These are phyloP conservation scores for Purpureocillium lavendulum DNA, from an alignment of 2,329 filamentous ascomycete species.

Conservation along the genomic window DNA sequence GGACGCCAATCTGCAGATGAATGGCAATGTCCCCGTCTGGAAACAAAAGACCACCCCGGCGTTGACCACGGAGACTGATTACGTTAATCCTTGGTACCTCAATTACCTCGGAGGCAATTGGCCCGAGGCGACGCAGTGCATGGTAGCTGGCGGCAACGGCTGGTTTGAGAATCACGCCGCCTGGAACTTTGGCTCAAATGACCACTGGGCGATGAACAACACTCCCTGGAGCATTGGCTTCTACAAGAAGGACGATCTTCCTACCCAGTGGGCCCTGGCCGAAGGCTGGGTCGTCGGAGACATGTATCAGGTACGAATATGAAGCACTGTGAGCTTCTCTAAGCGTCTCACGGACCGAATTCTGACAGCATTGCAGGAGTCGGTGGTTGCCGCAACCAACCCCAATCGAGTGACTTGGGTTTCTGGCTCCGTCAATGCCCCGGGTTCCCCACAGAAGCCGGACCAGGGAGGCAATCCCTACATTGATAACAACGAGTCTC, in stretches of 20 bases:
- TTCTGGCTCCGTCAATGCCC: constrained; percentile 42
- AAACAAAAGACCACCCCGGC: constrained; percentile 32
- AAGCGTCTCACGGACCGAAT: too few relatives aligned
- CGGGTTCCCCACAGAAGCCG: constrained; percentile 31
- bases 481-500: constrained; percentile 42
- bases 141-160: constrained; percentile 40
- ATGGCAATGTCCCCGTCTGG: constrained; percentile 35
- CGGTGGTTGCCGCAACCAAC: constrained; percentile 41
- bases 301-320: constrained; percentile 46
- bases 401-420: constrained; percentile 44
- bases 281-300: constrained; percentile 47
- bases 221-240: constrained; percentile 46
- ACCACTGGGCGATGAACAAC: constrained; percentile 45
- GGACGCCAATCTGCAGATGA: constrained; percentile 46
- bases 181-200: constrained; percentile 40
- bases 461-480: constrained; percentile 34
- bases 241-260: constrained; percentile 41
- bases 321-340: too few relatives aligned
- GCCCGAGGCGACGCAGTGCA: constrained; percentile 44
- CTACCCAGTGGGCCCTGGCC: constrained; percentile 44
- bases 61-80: constrained; percentile 23
- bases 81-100: constrained; percentile 44
- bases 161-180: constrained; percentile 44
- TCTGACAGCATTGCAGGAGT: too few relatives aligned
- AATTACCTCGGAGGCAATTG: constrained; percentile 45